These are phyloP conservation scores for Rugonectria rugulosa DNA, from an alignment of 2,329 filamentous ascomycete genomes.

Conservation along the genomic window DNA sequence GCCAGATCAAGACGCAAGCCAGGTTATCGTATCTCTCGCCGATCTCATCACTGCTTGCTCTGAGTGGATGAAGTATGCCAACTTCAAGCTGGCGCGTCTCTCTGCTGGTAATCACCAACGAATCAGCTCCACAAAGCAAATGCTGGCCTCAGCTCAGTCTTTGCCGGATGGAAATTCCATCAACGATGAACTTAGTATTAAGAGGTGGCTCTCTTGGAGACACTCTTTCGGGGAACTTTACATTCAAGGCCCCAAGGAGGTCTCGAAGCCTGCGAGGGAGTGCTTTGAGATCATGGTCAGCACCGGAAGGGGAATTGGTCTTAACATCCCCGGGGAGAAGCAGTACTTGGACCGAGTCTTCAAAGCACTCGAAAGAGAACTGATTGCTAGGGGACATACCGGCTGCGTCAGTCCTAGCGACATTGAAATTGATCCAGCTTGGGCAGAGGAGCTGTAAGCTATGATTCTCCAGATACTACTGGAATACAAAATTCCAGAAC, in stretches of 20 bases:
- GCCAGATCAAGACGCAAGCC: background rate
- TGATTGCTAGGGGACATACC: background rate
- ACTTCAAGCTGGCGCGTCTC: background rate
- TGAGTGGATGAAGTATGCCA: background rate
- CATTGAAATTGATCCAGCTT: slow-evolving; percentile 6
- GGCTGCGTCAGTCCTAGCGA: background rate
- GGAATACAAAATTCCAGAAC: background rate
- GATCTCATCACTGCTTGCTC: background rate
- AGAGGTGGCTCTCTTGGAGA: slow-evolving; percentile 3
- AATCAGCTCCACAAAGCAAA: no score
- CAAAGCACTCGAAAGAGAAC: background rate
- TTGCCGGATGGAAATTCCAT: background rate
- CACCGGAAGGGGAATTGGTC: background rate
- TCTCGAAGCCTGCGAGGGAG: background rate
- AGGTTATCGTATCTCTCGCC: background rate
- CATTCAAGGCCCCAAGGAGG: background rate
- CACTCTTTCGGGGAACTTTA: background rate
- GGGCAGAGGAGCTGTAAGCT: background rate
- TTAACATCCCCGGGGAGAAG: slow-evolving; percentile 2
- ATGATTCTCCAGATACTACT: background rate
- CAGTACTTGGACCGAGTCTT: background rate
- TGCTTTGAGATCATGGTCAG: slow-evolving; percentile 1
- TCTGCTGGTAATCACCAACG: background rate
- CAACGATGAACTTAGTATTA: background rate
- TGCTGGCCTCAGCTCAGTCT: background rate